Evolutionary conservation across 176 grass and related monocot species (phyloP), one percentile per base, ranked within the genome.

Genomic region (Hordeum marinum): DNA sequence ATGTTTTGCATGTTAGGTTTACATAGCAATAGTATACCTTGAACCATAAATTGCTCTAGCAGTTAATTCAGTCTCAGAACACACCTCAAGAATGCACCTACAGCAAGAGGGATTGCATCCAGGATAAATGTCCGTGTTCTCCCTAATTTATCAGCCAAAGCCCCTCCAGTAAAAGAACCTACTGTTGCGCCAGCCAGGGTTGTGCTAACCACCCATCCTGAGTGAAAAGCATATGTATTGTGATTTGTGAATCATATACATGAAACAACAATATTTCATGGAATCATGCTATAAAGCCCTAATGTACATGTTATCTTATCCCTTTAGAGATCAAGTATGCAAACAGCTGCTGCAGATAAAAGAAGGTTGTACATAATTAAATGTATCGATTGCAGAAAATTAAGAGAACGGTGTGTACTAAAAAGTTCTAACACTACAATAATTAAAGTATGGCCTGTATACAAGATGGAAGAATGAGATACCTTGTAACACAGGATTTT

Each of bases 191-290:
- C 96, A 48, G 96, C 96, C 29, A 99, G 91, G 46, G 82, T 85
- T 84, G 94, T 79, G 87, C 96, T 99, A 79, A 99, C 96, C 41
- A 99, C 86, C 96, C 96, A 99, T 72, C 96, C 96, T 99, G 88
- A 36, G 61, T 17, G 12, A 72, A 40, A 89, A 58, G 63, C 23
- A 64, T 45, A 78, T 80, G 37, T 10, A 54, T 58, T 60, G 60
- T 85, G 57, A 40, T 40, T 9, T 8, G 7, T 57, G 54, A 83
- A 86, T 66, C 66, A 74, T 78, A 83, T 77, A 46, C 26, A 2
- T 4, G 82, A 68, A 82, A 77, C 0, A 27, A 77, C 73, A 65
- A 77, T 73, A 65, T 46, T 9, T 58, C 58, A 90, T 1, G 55
- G 25, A 83, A 74, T 15, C 31, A 78, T 43, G 27, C 4, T 36